Conservation (phyloP, 2,329 filamentous ascomycete genomes). For the Alternaria hordeiaustralica region DNA sequence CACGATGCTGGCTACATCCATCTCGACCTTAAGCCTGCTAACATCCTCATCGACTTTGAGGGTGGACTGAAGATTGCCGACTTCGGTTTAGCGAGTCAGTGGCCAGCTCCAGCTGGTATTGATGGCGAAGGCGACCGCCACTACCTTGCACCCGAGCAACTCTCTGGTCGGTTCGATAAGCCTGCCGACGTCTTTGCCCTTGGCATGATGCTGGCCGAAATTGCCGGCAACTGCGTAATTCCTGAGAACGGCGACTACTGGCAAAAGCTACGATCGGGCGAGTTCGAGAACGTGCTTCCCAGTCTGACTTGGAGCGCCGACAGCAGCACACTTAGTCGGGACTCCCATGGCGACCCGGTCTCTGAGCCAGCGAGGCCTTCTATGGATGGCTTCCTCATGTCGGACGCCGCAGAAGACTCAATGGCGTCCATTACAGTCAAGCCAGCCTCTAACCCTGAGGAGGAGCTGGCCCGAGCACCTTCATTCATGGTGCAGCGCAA, state of each 20-base stretch:
- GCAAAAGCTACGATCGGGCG: constrained; percentile 86
- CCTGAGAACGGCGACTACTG: constrained; percentile 92
- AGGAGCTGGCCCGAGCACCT: constrained; percentile 73
- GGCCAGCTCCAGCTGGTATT: constrained; percentile 76
- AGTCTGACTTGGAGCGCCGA: constrained; percentile 82
- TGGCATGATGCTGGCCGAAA: constrained; percentile 92
- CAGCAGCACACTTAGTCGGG: constrained; percentile 70
- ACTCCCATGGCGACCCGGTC: constrained; percentile 62
- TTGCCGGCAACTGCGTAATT: constrained; percentile 89
- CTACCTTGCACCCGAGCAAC: constrained; percentile 93
- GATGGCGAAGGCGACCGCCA: constrained; percentile 95
- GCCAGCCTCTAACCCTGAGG: constrained; percentile 35
- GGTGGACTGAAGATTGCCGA: constrained; percentile 85
- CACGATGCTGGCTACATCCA: constrained; percentile 88
- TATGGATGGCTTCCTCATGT: constrained; percentile 38
- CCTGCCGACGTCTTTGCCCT: constrained; percentile 93
- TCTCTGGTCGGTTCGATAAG: constrained; percentile 85
- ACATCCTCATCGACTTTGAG: constrained; percentile 81
- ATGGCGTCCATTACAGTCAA: constrained; percentile 47
- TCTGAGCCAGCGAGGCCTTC: constrained; percentile 25
- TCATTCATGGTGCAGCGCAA: constrained; percentile 84
- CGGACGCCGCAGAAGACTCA: constrained; percentile 48
- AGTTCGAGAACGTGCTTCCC: constrained; percentile 81
- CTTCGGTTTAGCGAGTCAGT: constrained; percentile 80
- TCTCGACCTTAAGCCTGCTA: constrained; percentile 84